A percentile compares a stretch with the other conserved stretches of the same genome.
These are phyloP conservation scores for Cystofilobasidium capitatum DNA, from an alignment of 768 basidiomycete genomes.

Conservation along the genomic window DNA sequence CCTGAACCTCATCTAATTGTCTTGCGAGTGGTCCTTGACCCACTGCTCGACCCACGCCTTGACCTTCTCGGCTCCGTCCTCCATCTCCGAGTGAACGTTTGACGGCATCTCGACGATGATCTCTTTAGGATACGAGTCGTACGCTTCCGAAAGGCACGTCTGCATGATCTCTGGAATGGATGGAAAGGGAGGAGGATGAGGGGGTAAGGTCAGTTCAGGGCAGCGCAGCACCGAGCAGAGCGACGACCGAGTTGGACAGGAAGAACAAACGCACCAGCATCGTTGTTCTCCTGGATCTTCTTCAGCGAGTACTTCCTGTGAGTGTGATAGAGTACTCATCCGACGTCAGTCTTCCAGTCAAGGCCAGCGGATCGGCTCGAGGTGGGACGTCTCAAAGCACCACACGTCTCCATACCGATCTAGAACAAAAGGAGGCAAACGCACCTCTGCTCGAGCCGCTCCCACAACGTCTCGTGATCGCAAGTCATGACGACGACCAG, in stretches of 20 bases:
- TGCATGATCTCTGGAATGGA: constrained; percentile 71
- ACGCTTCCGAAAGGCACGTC: constrained; percentile 77
- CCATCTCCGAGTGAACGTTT: constrained; percentile 60
- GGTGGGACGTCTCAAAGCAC: neutral
- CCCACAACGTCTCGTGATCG: constrained; percentile 77
- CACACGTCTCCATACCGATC: neutral
- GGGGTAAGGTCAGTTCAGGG: neutral
- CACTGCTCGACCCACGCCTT: constrained; percentile 79
- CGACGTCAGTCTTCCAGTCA: too few relatives aligned
- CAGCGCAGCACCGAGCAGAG: too few relatives aligned
- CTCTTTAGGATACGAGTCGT: constrained; percentile 70
- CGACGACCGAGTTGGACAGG: neutral
- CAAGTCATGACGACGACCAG: constrained; percentile 86
- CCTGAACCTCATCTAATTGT: neutral
- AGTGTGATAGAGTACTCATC: too few relatives aligned
- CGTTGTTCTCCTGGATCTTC: constrained; percentile 97
- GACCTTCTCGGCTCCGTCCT: constrained; percentile 76
- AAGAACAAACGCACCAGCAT: constrained; percentile 46
- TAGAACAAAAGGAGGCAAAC: constrained; percentile 26
- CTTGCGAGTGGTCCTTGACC: constrained; percentile 34
- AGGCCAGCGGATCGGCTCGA: neutral
- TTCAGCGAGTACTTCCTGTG: constrained; percentile 71
- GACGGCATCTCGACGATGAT: constrained; percentile 78
- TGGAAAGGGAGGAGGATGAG: neutral
- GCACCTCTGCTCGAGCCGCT: constrained; percentile 79